Evolutionary conservation across 2,329 filamentous ascomycete genomes (phyloP).

Genomic region (Nothophaeocryptopus gaeumannii): DNA sequence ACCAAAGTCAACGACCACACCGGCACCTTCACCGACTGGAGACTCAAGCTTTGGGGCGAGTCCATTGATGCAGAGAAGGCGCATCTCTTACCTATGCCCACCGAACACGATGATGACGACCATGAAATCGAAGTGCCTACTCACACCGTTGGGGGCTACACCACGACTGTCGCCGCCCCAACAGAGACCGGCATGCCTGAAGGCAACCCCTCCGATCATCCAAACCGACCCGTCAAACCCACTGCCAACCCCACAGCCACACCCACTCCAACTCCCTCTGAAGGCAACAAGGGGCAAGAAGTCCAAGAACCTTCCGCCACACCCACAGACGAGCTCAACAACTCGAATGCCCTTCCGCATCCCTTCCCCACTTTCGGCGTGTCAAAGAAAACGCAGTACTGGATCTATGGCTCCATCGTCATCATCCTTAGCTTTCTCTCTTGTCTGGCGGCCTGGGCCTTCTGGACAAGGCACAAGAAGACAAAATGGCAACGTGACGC

Average conservation of each 20-base stretch:
- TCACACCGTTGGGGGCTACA: conserved; percentile 55
- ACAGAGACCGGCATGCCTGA: conserved; percentile 45
- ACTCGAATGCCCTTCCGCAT: conserved; percentile 68
- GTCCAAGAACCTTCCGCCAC: conserved; percentile 23
- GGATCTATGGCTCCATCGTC: conserved; percentile 86
- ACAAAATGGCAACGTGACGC: conserved; percentile 61
- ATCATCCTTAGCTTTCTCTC: conserved; percentile 82
- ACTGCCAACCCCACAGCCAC: conserved; percentile 26
- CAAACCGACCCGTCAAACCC: conserved; percentile 57
- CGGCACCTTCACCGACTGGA: conserved; percentile 86
- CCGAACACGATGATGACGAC: conserved; percentile 77
- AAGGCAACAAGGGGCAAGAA: conserved; percentile 29
- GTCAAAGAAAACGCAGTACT: conserved; percentile 80
- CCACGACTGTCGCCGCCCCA: conserved; percentile 54
- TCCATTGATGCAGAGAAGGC: conserved; percentile 73
- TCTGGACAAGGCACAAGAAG: conserved; percentile 71
- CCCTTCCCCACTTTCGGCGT: conserved; percentile 89
- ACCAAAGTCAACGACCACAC: conserved; percentile 70
- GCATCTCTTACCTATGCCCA: conserved; percentile 74
- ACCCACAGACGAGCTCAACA: conserved; percentile 35
- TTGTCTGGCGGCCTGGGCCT: conserved; percentile 70
- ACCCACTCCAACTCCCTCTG: conserved; percentile 31
- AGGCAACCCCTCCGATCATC: conserved; percentile 47
- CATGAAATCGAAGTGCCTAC: conserved; percentile 66
- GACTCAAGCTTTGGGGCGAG: conserved; percentile 91